Conservation (phyloP, 164 flowering plant genomes). For the Hamamelis virginiana region DNA sequence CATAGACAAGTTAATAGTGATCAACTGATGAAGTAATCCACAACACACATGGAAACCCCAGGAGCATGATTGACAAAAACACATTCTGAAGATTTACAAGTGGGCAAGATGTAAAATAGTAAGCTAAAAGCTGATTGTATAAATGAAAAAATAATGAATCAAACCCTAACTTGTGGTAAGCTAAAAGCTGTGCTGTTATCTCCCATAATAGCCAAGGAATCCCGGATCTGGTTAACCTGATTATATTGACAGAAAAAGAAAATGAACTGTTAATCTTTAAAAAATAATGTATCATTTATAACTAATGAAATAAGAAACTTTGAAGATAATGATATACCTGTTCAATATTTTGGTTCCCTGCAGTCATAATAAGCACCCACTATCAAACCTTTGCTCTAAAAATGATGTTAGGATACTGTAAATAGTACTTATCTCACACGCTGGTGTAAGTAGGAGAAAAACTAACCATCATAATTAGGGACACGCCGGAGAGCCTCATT, state of each 20-base stretch:
- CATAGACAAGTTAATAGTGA: no score
- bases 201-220: conserved; percentile 95
- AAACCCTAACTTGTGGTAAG: conserved; percentile 85
- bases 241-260: conserved; percentile 9
- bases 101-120: no score
- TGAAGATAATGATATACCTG: conserved; percentile 43
- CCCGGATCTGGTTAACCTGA: conserved; percentile 97
- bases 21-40: no score
- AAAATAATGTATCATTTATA: conserved; percentile 1
- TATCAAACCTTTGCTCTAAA: conserved; percentile 15
- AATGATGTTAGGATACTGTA: background rate
- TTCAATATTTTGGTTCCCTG: conserved; percentile 85
- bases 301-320: background rate
- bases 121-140: no score
- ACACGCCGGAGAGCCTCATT: conserved; percentile 85
- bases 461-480: conserved; percentile 81
- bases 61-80: no score
- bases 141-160: no score
- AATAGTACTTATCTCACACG: background rate
- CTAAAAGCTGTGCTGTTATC: conserved; percentile 98
- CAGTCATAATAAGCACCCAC: conserved; percentile 29
- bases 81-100: no score
- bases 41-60: no score
- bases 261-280: conserved; percentile 7
- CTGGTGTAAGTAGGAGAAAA: conserved; percentile 10